A percentile compares a stretch with the other conserved stretches of the same genome.
Evolutionary conservation across 2,329 filamentous ascomycete genomes (phyloP).

Genomic region (Blastomyces percursus): DNA sequence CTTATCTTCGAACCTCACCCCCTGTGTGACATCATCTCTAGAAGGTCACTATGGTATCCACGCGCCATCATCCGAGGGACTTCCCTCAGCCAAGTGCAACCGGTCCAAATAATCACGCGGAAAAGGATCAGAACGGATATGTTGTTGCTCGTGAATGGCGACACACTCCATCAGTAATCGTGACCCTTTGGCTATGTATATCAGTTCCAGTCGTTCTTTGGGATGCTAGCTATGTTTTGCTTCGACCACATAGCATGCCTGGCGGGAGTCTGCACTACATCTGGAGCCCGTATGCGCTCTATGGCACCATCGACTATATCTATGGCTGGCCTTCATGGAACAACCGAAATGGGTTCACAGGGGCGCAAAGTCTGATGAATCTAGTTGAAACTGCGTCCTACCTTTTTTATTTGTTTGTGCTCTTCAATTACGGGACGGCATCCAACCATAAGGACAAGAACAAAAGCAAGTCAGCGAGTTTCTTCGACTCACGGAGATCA

Average conservation of each 20-base stretch:
- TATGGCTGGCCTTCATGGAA: constrained; percentile 69
- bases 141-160: constrained; percentile 34
- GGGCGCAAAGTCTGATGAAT: constrained; percentile 61
- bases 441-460: constrained; percentile 2
- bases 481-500: constrained; percentile 30
- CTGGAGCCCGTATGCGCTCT: constrained; percentile 68
- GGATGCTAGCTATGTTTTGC: constrained; percentile 69
- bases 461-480: constrained; percentile 15
- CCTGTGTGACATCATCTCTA: neutral
- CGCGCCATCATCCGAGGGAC: constrained; percentile 43
- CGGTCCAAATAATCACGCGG: constrained; percentile 16
- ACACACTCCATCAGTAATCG: constrained; percentile 49
- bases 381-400: constrained; percentile 58
- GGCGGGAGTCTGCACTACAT: constrained; percentile 61
- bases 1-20: neutral
- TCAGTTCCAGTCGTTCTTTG: constrained; percentile 70
- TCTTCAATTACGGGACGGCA: constrained; percentile 35
- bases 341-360: constrained; percentile 60
- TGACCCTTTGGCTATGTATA: constrained; percentile 60
- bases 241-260: constrained; percentile 71
- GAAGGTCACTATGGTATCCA: constrained; percentile 42
- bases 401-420: constrained; percentile 47
- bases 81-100: constrained; percentile 33
- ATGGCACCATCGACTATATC: constrained; percentile 66
- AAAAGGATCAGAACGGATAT: constrained; percentile 20